Base-by-base conservation (phyloP, 2,329 filamentous ascomycete species). In the Cladosporium sp. region DNA sequence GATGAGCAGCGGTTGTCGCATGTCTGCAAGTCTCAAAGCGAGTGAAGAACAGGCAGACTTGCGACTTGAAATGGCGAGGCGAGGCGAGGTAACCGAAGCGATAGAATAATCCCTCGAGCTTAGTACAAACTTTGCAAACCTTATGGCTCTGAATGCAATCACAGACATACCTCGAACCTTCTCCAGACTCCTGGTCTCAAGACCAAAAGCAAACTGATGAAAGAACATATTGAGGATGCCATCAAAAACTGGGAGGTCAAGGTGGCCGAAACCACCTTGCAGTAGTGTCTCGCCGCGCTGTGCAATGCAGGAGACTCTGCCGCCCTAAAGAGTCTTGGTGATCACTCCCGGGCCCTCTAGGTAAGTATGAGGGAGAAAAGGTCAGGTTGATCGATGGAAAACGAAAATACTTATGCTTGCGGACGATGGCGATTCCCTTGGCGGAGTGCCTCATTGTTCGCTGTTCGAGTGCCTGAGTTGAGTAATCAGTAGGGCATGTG, bases 241-340 rank as follows among this genome's bases (percentile, higher is more conserved):
- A 55, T 55, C 61, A 64, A 64, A 64, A 64, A 64, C 47, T 64
- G 34, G 18, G 49, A 47, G 4, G 14, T 30, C 11, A 34, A 57
- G 34, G 15, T 64, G 51, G 51, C 61, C 61, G 61, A 64, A 64
- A 34, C 51, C 61, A 64, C 15, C 51, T 64, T 21, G 15, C 51
- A 41, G 14, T 26, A 14, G 32, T 26, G 12, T 21, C 55, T 59
- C 62, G 10, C 67, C 68, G 63, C 68, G 68, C 59, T 70, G 68
- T 70, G 63, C 49, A 69, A 65, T 65, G 47, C 54, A 64, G 65
- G 52, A 57, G 36, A n/a, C 57, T 28, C 21, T 15, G 64, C 38
- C 34, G 41, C 32, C n/a, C 47, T 54, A 41, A 52, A 67, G 24
- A 52, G 30, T 55, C 26, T 64, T 65, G 68, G 65, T 66, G 58